Evolutionary conservation across 2,329 filamentous ascomycete species (phyloP), one percentile per base, ranked within the genome.

Genomic region (Arthroderma sp.): DNA sequence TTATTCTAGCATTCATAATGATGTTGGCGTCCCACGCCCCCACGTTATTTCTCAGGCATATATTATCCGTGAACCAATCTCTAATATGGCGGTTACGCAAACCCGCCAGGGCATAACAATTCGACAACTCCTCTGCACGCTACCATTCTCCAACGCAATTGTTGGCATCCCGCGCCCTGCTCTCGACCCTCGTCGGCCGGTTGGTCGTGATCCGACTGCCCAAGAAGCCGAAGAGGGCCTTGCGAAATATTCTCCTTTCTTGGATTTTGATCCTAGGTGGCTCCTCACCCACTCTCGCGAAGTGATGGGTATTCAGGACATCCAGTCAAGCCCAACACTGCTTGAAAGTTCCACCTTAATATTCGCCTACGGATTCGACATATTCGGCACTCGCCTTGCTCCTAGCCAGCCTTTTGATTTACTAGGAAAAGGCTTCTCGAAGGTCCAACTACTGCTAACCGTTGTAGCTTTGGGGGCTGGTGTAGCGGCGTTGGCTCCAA

Each of bases 321-420:
- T 96, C 15, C 74, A 89, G 29, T 79, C 86, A 0, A 76, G 76
- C 11, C 84, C 88, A 0, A 84, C 86, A 1, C 63, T 86, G 4
- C 74, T 98, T 29, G 91, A 98, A 68, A 95, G 88, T 65, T 96
- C 91, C 1, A 89, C 83, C 56, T 63, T 96, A 45, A 75, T 98
- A 8, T 82, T 95, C 56, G 87, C 86, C 0, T 94, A 83, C 57
- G 91, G 91, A 3, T 62, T 86, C 9, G 91, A 98, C 61, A 69
- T 96, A 1, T 98, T 93, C 53, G 87, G 84, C 9, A 89, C 87
- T 1, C 73, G 87, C 43, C 77, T 93, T 7, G 78, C 82, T n/a
- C 91, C 91, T 1, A 94, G 86, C 63, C 79, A 83, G 54, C 76
- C 83, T 10, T 98, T 98, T 63, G 91, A 98, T 66, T 78, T 96